Evolutionary conservation across 805 yeast species (phyloP), one percentile per base, ranked within the genome.

Genomic region (Zygotorulaspora florentina): DNA sequence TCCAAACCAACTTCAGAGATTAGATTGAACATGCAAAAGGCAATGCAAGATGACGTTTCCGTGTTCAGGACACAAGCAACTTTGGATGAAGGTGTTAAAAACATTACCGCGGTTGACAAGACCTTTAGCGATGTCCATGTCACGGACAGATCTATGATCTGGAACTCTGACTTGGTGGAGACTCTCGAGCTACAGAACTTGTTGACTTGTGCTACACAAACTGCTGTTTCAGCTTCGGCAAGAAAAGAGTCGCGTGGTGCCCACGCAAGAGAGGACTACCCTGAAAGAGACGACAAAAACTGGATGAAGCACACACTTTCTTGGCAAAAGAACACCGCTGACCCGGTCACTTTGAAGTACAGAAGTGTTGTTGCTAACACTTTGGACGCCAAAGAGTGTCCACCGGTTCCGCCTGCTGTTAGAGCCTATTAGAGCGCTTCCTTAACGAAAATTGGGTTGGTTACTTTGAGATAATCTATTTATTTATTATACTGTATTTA

Each of bases 181-280:
- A 87, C 98, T 45, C 76, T 93, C 60, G 99, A 91, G 72, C 77
- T 91, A 67, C 96, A 90, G 72, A 91, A 91, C 83, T 79, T 91
- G 77, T 78, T 91, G 68, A 90, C 98, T 42, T 88, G 97, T 77
- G 98, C 98, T 51, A 81, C 84, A 54, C 99, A 93, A 77, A 90
- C 97, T 43, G 98, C 98, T 28, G 74, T 73, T 55, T 80, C 95
- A 52, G 99, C 99, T 42, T 89, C 93, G 52, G 95, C 88, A 46
- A 87, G 99, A 78, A 83, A 77, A 64, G 99, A 91, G 75, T 89
- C 97, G 31, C 87, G 99, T 77, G 99, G 99, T 75, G 98, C 99
- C 40, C 99, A 91, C 66, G 97, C 99, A 48, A 85, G 98, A 77
- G 99, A 91, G 72, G 99, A 91, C 70, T 90, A 71, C 75, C 97